These are phyloP conservation scores for Chondrus crispus DNA, from an alignment of 23 red algal genomes.

Conservation along the genomic window DNA sequence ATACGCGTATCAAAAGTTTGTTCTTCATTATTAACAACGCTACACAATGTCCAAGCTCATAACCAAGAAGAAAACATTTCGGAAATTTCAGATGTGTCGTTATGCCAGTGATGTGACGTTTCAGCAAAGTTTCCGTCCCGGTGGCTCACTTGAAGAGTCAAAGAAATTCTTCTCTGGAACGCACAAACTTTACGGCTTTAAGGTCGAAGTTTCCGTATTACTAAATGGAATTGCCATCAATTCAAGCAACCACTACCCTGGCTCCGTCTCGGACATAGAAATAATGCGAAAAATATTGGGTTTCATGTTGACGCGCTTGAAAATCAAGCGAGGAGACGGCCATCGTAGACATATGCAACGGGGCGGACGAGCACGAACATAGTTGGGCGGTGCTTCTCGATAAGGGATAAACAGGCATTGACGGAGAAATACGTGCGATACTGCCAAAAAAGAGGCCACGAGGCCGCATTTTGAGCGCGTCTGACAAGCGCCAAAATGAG, in stretches of 20 bases:
- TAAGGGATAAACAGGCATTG: neutral
- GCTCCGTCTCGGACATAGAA: neutral
- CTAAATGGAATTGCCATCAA: neutral
- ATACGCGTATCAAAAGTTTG: neutral
- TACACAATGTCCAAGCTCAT: neutral
- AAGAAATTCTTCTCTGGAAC: neutral
- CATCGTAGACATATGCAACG: neutral
- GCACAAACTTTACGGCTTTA: neutral
- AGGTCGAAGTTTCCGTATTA: conserved; percentile 4
- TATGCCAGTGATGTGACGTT: neutral
- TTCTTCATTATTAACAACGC: neutral
- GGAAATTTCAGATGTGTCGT: neutral
- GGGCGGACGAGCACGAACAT: neutral
- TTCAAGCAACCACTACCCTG: neutral
- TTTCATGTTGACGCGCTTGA: conserved; percentile 14
- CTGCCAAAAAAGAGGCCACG: neutral
- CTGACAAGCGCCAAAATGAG: neutral
- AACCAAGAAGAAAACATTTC: neutral
- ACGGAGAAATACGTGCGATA: neutral
- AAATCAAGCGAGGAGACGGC: neutral
- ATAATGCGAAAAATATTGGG: neutral
- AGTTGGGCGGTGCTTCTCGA: neutral
- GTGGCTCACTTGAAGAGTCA: neutral
- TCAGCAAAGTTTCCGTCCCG: neutral
- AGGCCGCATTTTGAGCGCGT: neutral